Evolutionary conservation across 2,329 filamentous ascomycete species (phyloP).

Genomic region (Xylaria sp.): DNA sequence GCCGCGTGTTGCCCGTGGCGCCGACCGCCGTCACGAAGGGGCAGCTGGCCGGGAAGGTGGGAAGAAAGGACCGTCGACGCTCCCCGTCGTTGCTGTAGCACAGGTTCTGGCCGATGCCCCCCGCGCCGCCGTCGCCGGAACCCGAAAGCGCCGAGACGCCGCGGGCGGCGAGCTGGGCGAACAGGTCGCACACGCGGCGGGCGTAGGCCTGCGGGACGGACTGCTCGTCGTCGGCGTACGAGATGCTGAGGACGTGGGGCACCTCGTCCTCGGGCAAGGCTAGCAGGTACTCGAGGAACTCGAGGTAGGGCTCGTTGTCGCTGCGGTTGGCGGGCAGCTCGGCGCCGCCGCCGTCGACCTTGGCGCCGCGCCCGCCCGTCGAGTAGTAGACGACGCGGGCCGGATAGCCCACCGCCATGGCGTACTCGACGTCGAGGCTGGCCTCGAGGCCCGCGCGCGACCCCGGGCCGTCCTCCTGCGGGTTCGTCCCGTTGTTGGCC

Average conservation of each 20-base stretch:
- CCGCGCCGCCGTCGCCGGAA: slow-evolving; percentile 60
- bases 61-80: slow-evolving; percentile 49
- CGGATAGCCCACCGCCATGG: slow-evolving; percentile 49
- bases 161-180: slow-evolving; percentile 63
- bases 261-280: slow-evolving; percentile 53
- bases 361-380: slow-evolving; percentile 47
- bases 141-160: slow-evolving; percentile 65
- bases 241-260: slow-evolving; percentile 62
- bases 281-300: slow-evolving; percentile 62
- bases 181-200: slow-evolving; percentile 59
- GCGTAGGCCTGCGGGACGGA: slow-evolving; percentile 61
- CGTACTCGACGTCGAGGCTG: slow-evolving; percentile 53
- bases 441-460: slow-evolving; percentile 47
- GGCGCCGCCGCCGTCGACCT: slow-evolving; percentile 44
- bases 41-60: slow-evolving; percentile 56
- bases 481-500: slow-evolving; percentile 50
- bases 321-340: slow-evolving; percentile 44
- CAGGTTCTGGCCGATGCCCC: slow-evolving; percentile 49
- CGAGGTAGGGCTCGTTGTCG: slow-evolving; percentile 67
- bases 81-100: slow-evolving; percentile 58
- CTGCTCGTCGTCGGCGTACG: slow-evolving; percentile 68
- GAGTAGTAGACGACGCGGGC: slow-evolving; percentile 49
- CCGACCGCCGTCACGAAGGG: slow-evolving; percentile 36
- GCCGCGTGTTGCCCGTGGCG: slow-evolving; percentile 24
- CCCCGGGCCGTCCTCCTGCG: slow-evolving; percentile 36